These are phyloP conservation scores for Posidonia oceanica DNA, from an alignment of 116 monocot species.

Conservation along the genomic window DNA sequence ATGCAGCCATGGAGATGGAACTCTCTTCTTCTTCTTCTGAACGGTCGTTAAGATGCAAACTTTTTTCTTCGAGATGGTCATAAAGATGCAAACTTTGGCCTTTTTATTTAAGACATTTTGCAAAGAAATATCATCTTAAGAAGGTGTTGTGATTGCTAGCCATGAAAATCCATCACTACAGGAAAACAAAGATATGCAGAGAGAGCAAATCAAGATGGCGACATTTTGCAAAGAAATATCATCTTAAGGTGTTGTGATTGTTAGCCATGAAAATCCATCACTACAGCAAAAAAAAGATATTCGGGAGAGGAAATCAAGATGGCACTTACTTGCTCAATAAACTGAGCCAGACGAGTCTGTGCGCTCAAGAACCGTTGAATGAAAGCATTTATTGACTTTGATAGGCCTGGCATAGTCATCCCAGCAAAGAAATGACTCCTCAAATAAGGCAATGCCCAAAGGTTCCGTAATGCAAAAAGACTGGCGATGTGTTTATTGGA, in stretches of 20 bases:
- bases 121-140: too few species aligned
- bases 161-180: too few species aligned
- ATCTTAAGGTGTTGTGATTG: too few species aligned
- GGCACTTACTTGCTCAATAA: constrained; percentile 53
- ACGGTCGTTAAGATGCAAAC: too few species aligned
- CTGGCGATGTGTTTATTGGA: constrained; percentile 60
- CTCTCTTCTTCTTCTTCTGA: too few species aligned
- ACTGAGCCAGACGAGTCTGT: constrained; percentile 53
- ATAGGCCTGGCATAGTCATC: constrained; percentile 35
- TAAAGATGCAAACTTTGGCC: too few species aligned
- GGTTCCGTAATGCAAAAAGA: constrained; percentile 44
- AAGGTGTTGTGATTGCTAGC: too few species aligned
- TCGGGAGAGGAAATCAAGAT: not conserved
- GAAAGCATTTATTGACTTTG: constrained; percentile 64
- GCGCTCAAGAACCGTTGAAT: constrained; percentile 68
- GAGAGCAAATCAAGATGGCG: not conserved
- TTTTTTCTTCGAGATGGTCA: too few species aligned
- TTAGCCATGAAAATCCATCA: too few species aligned
- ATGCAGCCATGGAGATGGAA: too few species aligned
- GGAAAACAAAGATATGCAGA: not conserved
- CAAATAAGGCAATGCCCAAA: constrained; percentile 81
- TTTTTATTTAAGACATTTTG: too few species aligned
- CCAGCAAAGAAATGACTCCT: constrained; percentile 72
- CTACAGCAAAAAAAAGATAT: not conserved
- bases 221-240: too few species aligned